Percentiles rank a stretch among this genome's conserved stretches.
Conservation (phyloP, 106 monocot genomes). For the Dendrobium catenatum region DNA sequence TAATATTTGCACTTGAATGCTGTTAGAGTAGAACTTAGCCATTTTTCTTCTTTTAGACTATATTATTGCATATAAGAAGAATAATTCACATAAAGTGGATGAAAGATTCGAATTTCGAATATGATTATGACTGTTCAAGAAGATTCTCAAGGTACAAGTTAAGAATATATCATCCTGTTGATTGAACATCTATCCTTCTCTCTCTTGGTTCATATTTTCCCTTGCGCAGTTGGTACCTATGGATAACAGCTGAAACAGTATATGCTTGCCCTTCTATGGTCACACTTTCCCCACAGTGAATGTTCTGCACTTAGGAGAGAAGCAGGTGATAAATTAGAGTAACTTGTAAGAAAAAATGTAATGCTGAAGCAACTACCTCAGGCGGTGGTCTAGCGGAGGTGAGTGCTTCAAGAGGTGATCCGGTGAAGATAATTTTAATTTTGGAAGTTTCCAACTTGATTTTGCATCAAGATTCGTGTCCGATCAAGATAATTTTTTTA, state of each 20-base stretch:
- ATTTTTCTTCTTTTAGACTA: not conserved
- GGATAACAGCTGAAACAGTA: slow-evolving; percentile 69
- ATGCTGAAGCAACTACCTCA: too few relatives aligned
- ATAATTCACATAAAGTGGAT: not conserved
- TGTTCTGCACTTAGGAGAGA: slow-evolving; percentile 37
- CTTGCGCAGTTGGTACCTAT: slow-evolving; percentile 80
- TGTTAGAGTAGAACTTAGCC: too few relatives aligned
- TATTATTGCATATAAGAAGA: not conserved
- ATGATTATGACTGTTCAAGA: slow-evolving; percentile 51
- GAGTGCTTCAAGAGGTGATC: too few relatives aligned
- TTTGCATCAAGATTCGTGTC: too few relatives aligned
- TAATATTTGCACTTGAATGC: too few relatives aligned
- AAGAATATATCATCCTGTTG: slow-evolving; percentile 81
- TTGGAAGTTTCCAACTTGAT: too few relatives aligned
- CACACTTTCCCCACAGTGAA: slow-evolving; percentile 87
- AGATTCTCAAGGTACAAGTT: slow-evolving; percentile 78
- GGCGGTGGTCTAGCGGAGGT: too few relatives aligned
- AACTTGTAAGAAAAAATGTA: not conserved
- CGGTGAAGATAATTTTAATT: too few relatives aligned
- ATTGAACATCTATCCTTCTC: slow-evolving; percentile 83
- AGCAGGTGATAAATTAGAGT: not conserved
- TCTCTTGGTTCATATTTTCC: slow-evolving; percentile 92
- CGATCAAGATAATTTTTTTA: too few relatives aligned
- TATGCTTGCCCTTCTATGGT: slow-evolving; percentile 84
- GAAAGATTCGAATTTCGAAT: not conserved